Conservation (phyloP, 306 rosid genomes). For the Lithocarpus polystachyus region DNA sequence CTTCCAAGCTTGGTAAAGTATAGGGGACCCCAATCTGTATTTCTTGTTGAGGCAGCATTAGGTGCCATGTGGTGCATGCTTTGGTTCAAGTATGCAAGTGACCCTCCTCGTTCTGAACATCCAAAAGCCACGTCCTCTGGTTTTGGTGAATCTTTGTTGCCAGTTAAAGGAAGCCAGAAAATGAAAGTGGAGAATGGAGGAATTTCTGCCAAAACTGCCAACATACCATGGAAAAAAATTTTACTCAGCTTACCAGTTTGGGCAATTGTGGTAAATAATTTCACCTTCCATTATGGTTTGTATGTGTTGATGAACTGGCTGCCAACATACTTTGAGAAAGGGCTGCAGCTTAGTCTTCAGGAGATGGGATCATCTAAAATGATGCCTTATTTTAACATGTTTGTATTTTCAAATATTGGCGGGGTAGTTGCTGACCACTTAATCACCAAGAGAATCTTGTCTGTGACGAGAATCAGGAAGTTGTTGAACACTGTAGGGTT, state of each 20-base stretch:
- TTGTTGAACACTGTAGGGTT: constrained; percentile 83
- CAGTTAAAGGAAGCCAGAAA: constrained; percentile 50
- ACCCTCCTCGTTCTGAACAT: constrained; percentile 71
- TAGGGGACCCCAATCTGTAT: constrained; percentile 84
- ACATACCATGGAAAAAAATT: constrained; percentile 84
- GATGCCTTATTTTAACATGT: constrained; percentile 97
- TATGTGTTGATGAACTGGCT: constrained; percentile 98
- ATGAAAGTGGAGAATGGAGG: constrained; percentile 51
- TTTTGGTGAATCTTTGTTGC: constrained; percentile 67
- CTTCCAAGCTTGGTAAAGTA: constrained; percentile 80
- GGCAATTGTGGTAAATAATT: constrained; percentile 96
- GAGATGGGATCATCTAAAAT: constrained; percentile 99
- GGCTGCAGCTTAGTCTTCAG: constrained; percentile 91
- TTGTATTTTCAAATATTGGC: constrained; percentile 88
- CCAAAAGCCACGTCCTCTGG: constrained; percentile 85
- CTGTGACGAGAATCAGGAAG: constrained; percentile 78
- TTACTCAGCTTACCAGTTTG: constrained; percentile 80
- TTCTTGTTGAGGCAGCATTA: constrained; percentile 69
- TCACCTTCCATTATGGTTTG: constrained; percentile 92
- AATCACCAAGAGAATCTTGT: constrained; percentile 66
- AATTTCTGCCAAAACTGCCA: constrained; percentile 24
- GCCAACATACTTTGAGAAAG: constrained; percentile 91
- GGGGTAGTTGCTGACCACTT: constrained; percentile 84
- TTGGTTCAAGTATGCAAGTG: constrained; percentile 75
- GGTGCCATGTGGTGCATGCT: constrained; percentile 81